phyloP scores from a whole-genome alignment of 2,329 filamentous ascomycete species.

The Xylariales sp. region DNA sequence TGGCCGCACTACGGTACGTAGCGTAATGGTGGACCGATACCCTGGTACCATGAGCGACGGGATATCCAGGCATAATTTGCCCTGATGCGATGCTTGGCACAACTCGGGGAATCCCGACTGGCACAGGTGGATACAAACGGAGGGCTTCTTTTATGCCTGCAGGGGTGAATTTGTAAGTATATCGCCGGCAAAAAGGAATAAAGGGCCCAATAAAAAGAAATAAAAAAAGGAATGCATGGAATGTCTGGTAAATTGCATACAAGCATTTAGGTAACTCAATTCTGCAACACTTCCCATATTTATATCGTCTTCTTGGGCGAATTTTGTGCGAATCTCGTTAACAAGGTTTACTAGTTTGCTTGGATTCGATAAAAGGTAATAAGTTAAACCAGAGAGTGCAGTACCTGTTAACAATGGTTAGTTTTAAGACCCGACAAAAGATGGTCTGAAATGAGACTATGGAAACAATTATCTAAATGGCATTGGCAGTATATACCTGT shows the following conservation, averaged over 20 bases:
- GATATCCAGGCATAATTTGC: background rate
- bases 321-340: background rate
- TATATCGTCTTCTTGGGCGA: background rate
- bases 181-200: too few relatives aligned
- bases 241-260: too few relatives aligned
- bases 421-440: background rate
- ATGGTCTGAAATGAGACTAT: too few relatives aligned
- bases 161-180: too few relatives aligned
- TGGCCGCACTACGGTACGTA: background rate
- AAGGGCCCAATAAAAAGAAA: too few relatives aligned
- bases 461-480: too few relatives aligned
- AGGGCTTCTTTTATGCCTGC: background rate
- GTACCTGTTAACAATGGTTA: background rate
- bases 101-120: background rate
- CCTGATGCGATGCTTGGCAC: background rate
- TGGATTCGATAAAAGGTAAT: background rate
- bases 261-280: too few relatives aligned
- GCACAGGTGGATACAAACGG: background rate
- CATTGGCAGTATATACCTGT: too few relatives aligned
- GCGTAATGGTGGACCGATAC: background rate
- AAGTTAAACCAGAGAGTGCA: background rate
- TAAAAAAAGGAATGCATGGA: too few relatives aligned
- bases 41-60: background rate
- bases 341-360: background rate
- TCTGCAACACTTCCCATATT: background rate